Evolutionary conservation across 148 eudicot species (phyloP), one percentile per base, ranked within the genome.

Genomic region (Selenicereus undatus): DNA sequence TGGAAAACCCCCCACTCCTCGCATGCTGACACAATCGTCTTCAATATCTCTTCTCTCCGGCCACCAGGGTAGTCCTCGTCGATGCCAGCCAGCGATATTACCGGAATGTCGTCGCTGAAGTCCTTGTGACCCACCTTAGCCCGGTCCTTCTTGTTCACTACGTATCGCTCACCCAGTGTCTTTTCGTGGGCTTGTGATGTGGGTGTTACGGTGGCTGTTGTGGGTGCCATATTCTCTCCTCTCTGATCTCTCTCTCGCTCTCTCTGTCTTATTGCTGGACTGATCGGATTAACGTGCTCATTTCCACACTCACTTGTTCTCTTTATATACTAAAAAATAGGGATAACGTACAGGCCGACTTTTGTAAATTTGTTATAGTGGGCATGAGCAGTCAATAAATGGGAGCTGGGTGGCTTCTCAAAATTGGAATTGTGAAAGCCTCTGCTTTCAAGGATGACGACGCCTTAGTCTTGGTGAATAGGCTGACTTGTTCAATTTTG

Each of bases 1-100:
- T 93, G 97, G 51, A 93, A 91, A 2, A 93, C 78, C 48, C 97
- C 97, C 97, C 97, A 93, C 17, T 88, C 94, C 56, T 93, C 92
- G 13, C 91, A 89, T 8, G 97, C 97, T 32, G 85, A 86, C 24
- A 86, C 93, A 0, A 93, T 86, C 58, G 83, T 83, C 82, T 77
- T 35, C 42, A 90, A 71, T 0, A 90, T 87, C 79, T 83, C 90
- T 11, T 75, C 48, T 76, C 97, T 84, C 73, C 76, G 48, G 0
- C 81, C 86, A 0, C 82, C 87, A 0, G 71, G 66, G 58, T 6
- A 22, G 1, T 58, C 77, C 24, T 90, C 92, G 24, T 90, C 91
- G 1, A 92, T 81, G 26, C 94, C 97, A 2, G 83, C 90, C 10
- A 93, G 81, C 1, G 94, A 93, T 8, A 93, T 91, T 74, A 93